Base-by-base conservation (phyloP, 176 grass and related monocot genomes). In the Coix lacrymajobi region DNA sequence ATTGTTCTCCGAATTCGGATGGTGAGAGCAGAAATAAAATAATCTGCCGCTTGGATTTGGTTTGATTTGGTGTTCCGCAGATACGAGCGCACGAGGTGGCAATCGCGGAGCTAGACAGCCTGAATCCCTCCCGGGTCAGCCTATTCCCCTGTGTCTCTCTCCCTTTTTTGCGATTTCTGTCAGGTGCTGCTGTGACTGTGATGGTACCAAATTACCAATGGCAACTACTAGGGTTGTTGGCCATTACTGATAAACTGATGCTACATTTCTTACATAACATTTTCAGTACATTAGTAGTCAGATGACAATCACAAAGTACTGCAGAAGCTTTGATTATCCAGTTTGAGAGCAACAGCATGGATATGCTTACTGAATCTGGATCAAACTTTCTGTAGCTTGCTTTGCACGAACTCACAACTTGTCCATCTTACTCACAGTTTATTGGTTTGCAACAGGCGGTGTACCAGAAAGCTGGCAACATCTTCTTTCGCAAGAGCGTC, bases 11-110 rank as follows among this genome's bases (percentile, higher is more conserved):
- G 20, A 13, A 63, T 85, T 76, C 17, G 24, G 20, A 38, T 12
- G 26, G 4, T 19, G 62, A 25, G 7, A 25, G 43, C 66, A 69
- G 25, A n/a, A 79, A 3, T 43, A 43, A 25, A 3, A 40, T 61
- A 40, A 56, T 7, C 26, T 57, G 7, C 13, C 36, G 48, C 31
- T 8, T 85, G 61, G 41, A 40, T 80, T 80, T 6, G 25, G 11
- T 11, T 15, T 10, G 51, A 6, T n/a, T 3, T 43, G 24, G 24
- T 82, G 43, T 29, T 80, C 45, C 36, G 62, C 45, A 94, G 92
- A 56, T 89, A 40, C 81, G 84, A 56, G 73, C 86, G 4, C 89
- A 87, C 28, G 80, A 91, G 51, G 84, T 94, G 83, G 92, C 92
- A 28, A 85, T 94, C 29, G 45, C 40, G 16, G 92, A 94, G 72